A percentile compares a stretch with the other conserved stretches of the same genome.
Conservation (phyloP, 129 eudicot genomes). For the Ambrosia trifida region DNA sequence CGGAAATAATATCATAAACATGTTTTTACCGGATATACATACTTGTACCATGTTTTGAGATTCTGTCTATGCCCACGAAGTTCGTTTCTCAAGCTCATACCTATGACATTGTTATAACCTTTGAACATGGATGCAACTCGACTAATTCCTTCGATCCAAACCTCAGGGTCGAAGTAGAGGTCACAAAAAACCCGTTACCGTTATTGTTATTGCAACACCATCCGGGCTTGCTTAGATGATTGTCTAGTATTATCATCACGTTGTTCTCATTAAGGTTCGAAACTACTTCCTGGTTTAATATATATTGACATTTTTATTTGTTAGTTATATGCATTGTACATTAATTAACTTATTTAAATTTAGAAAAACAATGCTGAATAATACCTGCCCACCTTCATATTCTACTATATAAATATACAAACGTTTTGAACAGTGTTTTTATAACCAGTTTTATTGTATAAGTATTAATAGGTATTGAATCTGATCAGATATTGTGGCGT, state of each 20-base stretch:
- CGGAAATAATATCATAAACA: neutral
- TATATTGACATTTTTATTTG: neutral
- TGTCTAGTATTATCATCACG: constrained; percentile 83
- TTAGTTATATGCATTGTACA: neutral
- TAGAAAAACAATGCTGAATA: neutral
- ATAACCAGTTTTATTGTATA: too few relatives aligned
- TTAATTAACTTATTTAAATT: neutral
- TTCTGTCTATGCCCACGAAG: constrained; percentile 73
- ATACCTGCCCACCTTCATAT: neutral
- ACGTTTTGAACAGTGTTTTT: too few relatives aligned
- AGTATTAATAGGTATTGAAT: too few relatives aligned
- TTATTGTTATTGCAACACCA: constrained; percentile 83
- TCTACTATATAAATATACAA: too few relatives aligned
- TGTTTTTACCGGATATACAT: neutral
- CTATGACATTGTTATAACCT: constrained; percentile 52
- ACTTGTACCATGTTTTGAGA: constrained; percentile 82
- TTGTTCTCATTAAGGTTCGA: constrained; percentile 55
- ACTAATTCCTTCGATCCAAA: constrained; percentile 65
- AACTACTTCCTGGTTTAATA: constrained; percentile 66
- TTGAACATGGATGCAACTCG: constrained; percentile 69
- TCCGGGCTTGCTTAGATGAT: constrained; percentile 80
- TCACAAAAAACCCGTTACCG: constrained; percentile 87
- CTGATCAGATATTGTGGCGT: too few relatives aligned
- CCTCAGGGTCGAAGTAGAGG: constrained; percentile 55
- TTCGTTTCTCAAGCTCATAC: constrained; percentile 89